Conservation (phyloP, 257 asterid species). For the Mitragyna speciosa region DNA sequence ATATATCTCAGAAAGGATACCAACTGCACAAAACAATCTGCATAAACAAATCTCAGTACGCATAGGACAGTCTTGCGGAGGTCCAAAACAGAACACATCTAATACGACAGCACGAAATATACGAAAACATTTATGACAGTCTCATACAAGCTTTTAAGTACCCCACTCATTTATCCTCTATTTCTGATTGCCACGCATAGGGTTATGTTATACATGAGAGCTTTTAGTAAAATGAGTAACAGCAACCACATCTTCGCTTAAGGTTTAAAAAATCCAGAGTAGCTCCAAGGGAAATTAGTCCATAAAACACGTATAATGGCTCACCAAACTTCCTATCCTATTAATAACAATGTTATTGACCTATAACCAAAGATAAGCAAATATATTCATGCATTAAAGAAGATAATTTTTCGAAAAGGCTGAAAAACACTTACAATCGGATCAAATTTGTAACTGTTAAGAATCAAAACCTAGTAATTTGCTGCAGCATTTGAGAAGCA, state of each 20-base stretch:
- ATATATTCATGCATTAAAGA: background rate
- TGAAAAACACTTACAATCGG: background rate
- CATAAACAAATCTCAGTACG: background rate
- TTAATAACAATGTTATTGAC: background rate
- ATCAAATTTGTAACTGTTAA: background rate
- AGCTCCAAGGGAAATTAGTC: background rate
- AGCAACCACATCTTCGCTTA: background rate
- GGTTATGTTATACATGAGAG: too few species aligned
- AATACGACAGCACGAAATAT: background rate
- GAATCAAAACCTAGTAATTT: slow-evolving; percentile 55
- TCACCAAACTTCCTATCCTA: background rate
- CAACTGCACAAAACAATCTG: background rate
- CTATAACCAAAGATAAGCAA: background rate
- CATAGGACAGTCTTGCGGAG: background rate
- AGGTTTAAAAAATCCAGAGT: background rate
- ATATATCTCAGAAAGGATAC: background rate
- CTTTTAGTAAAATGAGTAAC: background rate
- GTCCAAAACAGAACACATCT: too few species aligned
- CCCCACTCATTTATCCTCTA: background rate
- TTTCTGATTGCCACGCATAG: too few species aligned
- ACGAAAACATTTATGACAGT: background rate
- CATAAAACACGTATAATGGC: background rate
- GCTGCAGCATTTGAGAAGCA: slow-evolving; percentile 71
- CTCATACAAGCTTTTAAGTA: background rate
- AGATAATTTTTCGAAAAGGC: background rate